A percentile compares a stretch with the other conserved stretches of the same genome.
Evolutionary conservation across 1,284 basidiomycete genomes (phyloP).

Genomic region (Wolfiporia cocos): DNA sequence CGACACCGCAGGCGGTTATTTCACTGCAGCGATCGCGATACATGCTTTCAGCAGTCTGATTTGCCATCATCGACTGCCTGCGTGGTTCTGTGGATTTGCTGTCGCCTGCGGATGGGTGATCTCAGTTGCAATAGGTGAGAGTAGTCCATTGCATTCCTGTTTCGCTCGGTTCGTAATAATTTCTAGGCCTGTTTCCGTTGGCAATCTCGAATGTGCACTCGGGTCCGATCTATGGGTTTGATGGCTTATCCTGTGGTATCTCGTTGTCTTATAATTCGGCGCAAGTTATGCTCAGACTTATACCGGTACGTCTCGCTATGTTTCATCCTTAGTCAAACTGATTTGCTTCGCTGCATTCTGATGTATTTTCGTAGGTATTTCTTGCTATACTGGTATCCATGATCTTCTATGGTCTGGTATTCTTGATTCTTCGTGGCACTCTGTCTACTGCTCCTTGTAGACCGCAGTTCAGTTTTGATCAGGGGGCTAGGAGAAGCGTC

Average conservation of each 20-base stretch:
- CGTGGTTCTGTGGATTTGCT: slow-evolving; percentile 36
- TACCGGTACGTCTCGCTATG: slow-evolving; percentile 40
- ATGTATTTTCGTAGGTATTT: slow-evolving; percentile 49
- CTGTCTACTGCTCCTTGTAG: slow-evolving; percentile 35
- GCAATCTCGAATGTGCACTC: slow-evolving; percentile 21
- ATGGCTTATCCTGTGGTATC: slow-evolving; percentile 48
- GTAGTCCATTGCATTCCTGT: background rate
- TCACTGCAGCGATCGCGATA: slow-evolving; percentile 57
- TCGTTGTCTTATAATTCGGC: slow-evolving; percentile 32
- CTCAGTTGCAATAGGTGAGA: slow-evolving; percentile 42
- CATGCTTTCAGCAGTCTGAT: slow-evolving; percentile 66
- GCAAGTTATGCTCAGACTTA: slow-evolving; percentile 46
- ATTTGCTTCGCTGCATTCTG: background rate
- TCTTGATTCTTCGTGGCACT: slow-evolving; percentile 49
- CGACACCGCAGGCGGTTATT: slow-evolving; percentile 55
- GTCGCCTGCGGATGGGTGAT: slow-evolving; percentile 50
- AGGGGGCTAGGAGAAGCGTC: slow-evolving; percentile 37
- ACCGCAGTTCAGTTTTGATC: slow-evolving; percentile 41
- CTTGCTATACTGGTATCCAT: slow-evolving; percentile 46
- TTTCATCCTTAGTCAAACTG: background rate
- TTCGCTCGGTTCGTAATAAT: background rate
- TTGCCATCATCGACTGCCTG: slow-evolving; percentile 44
- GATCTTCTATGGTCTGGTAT: slow-evolving; percentile 51
- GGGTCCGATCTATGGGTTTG: slow-evolving; percentile 44
- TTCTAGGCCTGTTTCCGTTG: slow-evolving; percentile 39